Evolutionary conservation across 768 basidiomycete species (phyloP).

Genomic region (Phanerochaete carnosa): DNA sequence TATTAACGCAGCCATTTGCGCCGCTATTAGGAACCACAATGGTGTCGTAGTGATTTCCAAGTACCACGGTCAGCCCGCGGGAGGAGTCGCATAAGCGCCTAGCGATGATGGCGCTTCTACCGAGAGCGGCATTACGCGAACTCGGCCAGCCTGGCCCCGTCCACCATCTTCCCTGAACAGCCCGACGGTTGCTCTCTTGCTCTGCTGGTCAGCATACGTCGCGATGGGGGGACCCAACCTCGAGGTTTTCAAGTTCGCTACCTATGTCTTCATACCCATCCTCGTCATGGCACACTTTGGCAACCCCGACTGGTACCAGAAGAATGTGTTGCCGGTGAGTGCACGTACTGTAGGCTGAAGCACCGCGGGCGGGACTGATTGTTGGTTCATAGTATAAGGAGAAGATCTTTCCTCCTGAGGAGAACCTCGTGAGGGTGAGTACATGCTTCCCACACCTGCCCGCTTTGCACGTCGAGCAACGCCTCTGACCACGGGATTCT

Average conservation of each 20-base stretch:
- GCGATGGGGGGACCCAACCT: constrained; percentile 43
- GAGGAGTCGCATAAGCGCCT: not conserved
- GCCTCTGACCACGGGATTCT: not conserved
- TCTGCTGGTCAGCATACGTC: not conserved
- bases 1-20: too few relatives aligned
- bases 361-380: not conserved
- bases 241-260: constrained; percentile 86
- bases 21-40: too few relatives aligned
- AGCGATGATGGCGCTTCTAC: not conserved
- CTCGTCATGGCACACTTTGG: constrained; percentile 80
- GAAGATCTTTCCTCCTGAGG: constrained; percentile 62
- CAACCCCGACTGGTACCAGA: constrained; percentile 82
- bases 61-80: too few relatives aligned
- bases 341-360: not conserved
- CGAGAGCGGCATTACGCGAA: not conserved
- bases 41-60: too few relatives aligned
- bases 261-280: constrained; percentile 85
- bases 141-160: not conserved
- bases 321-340: constrained; percentile 72
- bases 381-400: constrained; percentile 58
- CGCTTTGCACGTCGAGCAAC: not conserved
- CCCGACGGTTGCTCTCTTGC: not conserved
- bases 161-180: not conserved
- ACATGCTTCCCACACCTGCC: not conserved
- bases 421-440: constrained; percentile 51